Evolutionary conservation across 169 alveolate species (phyloP).

Genomic region (Eimeria maxima): DNA sequence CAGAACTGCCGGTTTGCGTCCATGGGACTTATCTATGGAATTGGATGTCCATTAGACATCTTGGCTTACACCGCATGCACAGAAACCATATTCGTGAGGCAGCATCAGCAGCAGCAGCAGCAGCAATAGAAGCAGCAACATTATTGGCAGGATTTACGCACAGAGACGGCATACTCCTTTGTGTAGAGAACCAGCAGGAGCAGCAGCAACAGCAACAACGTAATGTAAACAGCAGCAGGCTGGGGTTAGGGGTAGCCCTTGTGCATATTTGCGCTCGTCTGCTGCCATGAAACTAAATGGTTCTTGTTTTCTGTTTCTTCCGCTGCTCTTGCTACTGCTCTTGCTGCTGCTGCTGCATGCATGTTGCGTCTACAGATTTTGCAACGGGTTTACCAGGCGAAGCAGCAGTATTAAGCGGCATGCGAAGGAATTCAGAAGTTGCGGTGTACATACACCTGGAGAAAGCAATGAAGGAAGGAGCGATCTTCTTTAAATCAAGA

Average conservation of each 20-base stretch:
- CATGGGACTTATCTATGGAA: slow-evolving; percentile 74
- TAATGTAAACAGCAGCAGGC: too few species aligned
- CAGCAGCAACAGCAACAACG: too few species aligned
- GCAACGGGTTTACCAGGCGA: slow-evolving; percentile 77
- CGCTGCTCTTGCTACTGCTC: too few species aligned
- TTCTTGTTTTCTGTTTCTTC: too few species aligned
- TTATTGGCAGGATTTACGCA: not conserved
- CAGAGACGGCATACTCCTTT: too few species aligned
- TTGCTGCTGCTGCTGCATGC: too few species aligned
- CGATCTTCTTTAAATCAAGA: not conserved
- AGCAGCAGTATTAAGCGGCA: slow-evolving; percentile 73
- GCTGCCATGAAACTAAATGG: too few species aligned
- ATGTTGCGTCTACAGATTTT: slow-evolving; percentile 26
- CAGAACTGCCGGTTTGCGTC: slow-evolving; percentile 62
- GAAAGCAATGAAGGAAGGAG: slow-evolving; percentile 70
- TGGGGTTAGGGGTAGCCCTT: too few species aligned
- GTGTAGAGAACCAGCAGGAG: too few species aligned
- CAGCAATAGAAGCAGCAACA: slow-evolving; percentile 13
- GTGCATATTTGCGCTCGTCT: too few species aligned
- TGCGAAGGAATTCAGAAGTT: slow-evolving; percentile 66
- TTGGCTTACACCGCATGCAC: slow-evolving; percentile 77
- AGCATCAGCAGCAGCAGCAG: slow-evolving; percentile 44
- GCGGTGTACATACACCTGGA: slow-evolving; percentile 59
- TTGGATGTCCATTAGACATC: slow-evolving; percentile 64
- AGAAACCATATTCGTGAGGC: slow-evolving; percentile 79